Conservation (phyloP, 305 asterid species). For the Fraxinus nigra region DNA sequence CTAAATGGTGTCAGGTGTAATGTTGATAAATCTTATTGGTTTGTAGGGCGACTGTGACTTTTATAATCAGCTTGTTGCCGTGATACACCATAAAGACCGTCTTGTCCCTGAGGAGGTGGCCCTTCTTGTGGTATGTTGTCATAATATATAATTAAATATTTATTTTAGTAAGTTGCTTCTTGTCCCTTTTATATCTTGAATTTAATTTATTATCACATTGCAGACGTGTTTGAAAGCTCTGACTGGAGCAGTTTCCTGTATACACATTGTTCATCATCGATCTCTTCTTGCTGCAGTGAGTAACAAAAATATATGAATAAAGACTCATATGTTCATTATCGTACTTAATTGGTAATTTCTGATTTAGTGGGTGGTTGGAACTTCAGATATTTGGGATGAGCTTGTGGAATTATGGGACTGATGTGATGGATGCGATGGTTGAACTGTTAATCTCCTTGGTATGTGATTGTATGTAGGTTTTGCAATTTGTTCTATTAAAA, state of each 20-base stretch:
- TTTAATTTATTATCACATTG: slow-evolving; percentile 11
- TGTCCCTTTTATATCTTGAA: not conserved
- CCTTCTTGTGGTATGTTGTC: slow-evolving; percentile 68
- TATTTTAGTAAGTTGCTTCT: not conserved
- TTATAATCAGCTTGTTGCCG: slow-evolving; percentile 60
- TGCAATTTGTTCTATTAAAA: not conserved
- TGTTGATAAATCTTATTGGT: not conserved
- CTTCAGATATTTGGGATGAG: slow-evolving; percentile 73
- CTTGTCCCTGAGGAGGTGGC: slow-evolving; percentile 65
- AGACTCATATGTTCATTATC: not conserved
- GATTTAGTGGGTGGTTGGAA: slow-evolving; percentile 11
- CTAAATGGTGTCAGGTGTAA: not conserved
- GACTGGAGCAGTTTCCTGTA: slow-evolving; percentile 66
- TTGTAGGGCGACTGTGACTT: slow-evolving; percentile 57
- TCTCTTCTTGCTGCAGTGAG: slow-evolving; percentile 75
- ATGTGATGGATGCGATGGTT: slow-evolving; percentile 81
- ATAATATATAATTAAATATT: not conserved
- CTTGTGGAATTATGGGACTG: slow-evolving; percentile 74
- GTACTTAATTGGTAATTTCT: slow-evolving; percentile 1
- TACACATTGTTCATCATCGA: slow-evolving; percentile 61
- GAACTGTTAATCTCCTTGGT: slow-evolving; percentile 75
- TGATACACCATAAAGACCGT: slow-evolving; percentile 47
- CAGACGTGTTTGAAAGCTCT: slow-evolving; percentile 91
- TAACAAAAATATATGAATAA: slow-evolving; percentile 4
- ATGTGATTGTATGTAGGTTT: slow-evolving; percentile 17